These are phyloP conservation scores for Apophysomyces ossiformis DNA, from an alignment of 371 early-diverging fungal genomes.

Conservation along the genomic window DNA sequence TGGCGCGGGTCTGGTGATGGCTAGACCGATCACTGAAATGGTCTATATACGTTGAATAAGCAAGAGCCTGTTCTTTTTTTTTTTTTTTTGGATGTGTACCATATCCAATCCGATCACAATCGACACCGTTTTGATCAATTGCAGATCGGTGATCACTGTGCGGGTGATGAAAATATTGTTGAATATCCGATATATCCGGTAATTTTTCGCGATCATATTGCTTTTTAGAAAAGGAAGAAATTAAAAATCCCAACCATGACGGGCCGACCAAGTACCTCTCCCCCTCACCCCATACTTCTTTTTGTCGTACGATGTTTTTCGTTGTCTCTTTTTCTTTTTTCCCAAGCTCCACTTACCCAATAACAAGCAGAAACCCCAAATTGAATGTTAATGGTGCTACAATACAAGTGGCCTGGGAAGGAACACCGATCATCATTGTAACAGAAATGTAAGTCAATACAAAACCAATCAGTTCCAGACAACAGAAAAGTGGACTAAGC, in stretches of 20 bases:
- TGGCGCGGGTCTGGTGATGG: conserved; percentile 43
- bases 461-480: conserved; percentile 60
- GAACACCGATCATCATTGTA: conserved; percentile 55
- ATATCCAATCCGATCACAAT: conserved; percentile 49
- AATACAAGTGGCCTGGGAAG: conserved; percentile 48
- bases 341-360: conserved; percentile 37
- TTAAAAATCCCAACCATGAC: no score
- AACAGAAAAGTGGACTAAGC: conserved; percentile 60
- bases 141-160: conserved; percentile 60
- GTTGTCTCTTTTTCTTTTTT: no score
- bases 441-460: conserved; percentile 57
- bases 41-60: conserved; percentile 29
- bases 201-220: conserved; percentile 69
- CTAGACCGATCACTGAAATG: conserved; percentile 44
- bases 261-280: no score
- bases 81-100: conserved; percentile 32
- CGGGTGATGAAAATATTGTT: conserved; percentile 66
- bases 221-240: conserved; percentile 19
- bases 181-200: conserved; percentile 64
- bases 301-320: neutral
- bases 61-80: neutral
- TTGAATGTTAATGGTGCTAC: conserved; percentile 54
- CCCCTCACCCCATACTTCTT: no score
- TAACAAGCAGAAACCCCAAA: conserved; percentile 59
- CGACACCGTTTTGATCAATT: conserved; percentile 55